Percentiles rank a stretch among this genome's conserved stretches.
These are phyloP conservation scores for Daldinia caldariorum DNA, from an alignment of 495 filamentous ascomycete species.

Conservation along the genomic window DNA sequence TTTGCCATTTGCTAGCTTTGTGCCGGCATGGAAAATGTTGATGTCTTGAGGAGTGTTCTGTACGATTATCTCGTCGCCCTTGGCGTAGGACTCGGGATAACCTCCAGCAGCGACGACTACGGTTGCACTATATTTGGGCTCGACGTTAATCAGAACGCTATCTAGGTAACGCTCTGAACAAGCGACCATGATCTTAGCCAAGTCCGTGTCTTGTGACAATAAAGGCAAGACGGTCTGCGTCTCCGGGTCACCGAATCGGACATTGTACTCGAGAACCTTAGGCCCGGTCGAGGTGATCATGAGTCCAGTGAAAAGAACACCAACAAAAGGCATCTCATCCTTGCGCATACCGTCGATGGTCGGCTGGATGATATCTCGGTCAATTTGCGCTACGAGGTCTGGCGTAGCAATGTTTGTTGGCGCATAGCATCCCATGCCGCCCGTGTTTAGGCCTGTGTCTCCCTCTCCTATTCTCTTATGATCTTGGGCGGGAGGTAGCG, in stretches of 20 bases:
- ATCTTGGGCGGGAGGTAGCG: constrained; percentile 92
- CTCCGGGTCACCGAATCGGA: constrained; percentile 95
- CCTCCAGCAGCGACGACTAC: constrained; percentile 94
- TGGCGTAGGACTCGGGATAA: constrained; percentile 91
- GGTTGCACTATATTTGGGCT: constrained; percentile 78
- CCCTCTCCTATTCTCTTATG: constrained; percentile 95
- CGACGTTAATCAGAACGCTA: constrained; percentile 72
- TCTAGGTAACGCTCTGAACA: constrained; percentile 80
- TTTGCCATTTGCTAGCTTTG: constrained; percentile 67
- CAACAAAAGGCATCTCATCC: constrained; percentile 81
- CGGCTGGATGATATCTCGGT: constrained; percentile 84
- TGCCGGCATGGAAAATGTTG: constrained; percentile 94
- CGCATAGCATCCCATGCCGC: constrained; percentile 98
- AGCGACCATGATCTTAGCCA: constrained; percentile 90
- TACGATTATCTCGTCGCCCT: constrained; percentile 78
- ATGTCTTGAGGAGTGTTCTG: constrained; percentile 56
- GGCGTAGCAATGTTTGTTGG: constrained; percentile 84
- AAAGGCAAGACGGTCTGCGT: constrained; percentile 91
- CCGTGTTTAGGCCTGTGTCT: constrained; percentile 92
- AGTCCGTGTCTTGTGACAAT: constrained; percentile 79
- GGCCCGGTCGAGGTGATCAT: constrained; percentile 93
- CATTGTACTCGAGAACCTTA: constrained; percentile 95
- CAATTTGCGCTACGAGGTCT: constrained; percentile 77
- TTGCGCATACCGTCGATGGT: constrained; percentile 88
- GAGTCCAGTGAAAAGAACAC: constrained; percentile 91